Evolutionary conservation across 2,329 filamentous ascomycete species (phyloP), one percentile per base, ranked within the genome.

Genomic region (Akanthomyces lecanii): DNA sequence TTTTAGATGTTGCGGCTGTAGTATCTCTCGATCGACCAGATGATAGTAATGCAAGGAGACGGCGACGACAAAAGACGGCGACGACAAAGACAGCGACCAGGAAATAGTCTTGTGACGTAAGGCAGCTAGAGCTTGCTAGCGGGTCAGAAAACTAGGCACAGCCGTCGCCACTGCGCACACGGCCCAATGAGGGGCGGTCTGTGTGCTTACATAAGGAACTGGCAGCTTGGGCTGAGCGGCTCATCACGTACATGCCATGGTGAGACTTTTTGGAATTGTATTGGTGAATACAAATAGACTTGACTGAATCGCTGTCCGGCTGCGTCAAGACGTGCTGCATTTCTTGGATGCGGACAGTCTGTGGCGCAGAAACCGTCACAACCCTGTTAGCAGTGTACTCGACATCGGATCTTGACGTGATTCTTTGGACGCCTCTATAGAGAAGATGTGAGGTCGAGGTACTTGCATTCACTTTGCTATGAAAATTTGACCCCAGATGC

Each of bases 41-140:
- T 25, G 28, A 42, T 21, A 38, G 11, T 21, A 11, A 16, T 33
- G 25, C 40, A 56, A 23, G 21, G 44, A 7, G 14, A 23, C 40
- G 56, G 47, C n/a, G 44, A 16, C 2, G 28, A 38, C 7, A n/a
- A 18, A n/a, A n/a, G n/a, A n/a, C n/a, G n/a, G n/a, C n/a, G 7
- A 10, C 33, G 30, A 42, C 30, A 1, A 36, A 14, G 28, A 23
- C n/a, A 1, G 2, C 33, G 30, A 40, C 30, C 0, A 36, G 33
- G n/a, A 51, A 16, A 25, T 21, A 40, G 48, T 61, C 58, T 61
- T 36, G 58, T 61, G 58, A 61, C 56, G 56, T 59, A 59, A 48
- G 36, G 38, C 12, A 18, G 25, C 21, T 8, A n/a, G 54, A 21
- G 42, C 25, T 50, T 28, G 28, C 50, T 40, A 40, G 25, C 25